A percentile compares a stretch with the other conserved stretches of the same genome.
Conservation (phyloP, 345 rosid genomes). For the Arabidopsis thaliana region TAIR10.1 NC_003070.9:18181501-18182000, state of each 20-base stretch:
- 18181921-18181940: neutral
- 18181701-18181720: neutral
- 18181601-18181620: conserved; percentile 16
- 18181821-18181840: conserved; percentile 18
- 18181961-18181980: neutral
- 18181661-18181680: neutral
- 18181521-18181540: neutral
- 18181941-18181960: neutral
- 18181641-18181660: conserved; percentile 15
- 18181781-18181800: conserved; percentile 22
- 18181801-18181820: conserved; percentile 11
- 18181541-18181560: neutral
- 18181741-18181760: neutral
- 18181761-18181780: neutral
- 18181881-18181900: neutral
- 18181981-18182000: neutral
- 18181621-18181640: conserved; percentile 16
- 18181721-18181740: neutral
- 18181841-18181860: conserved; percentile 8
- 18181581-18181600: neutral
- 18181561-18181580: neutral
- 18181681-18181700: neutral
- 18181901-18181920: neutral
- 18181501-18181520: neutral
- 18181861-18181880: conserved; percentile 12